Conservation (phyloP, 1,284 basidiomycete species). For the Malassezia equina region DNA sequence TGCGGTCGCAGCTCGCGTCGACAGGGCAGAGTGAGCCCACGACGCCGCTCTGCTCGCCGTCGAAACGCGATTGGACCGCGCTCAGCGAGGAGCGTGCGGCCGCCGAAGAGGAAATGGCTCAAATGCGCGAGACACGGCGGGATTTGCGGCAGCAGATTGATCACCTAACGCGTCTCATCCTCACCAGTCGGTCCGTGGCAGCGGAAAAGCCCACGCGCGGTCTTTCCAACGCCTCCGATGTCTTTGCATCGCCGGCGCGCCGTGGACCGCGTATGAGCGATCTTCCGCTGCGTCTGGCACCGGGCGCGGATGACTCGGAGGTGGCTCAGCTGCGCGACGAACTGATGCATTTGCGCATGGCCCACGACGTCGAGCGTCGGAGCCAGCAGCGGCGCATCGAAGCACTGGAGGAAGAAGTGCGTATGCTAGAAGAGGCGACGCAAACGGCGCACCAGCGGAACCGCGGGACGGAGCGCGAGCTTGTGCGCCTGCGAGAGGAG, state of each 20-base stretch:
- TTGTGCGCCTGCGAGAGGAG: slow-evolving; percentile 14
- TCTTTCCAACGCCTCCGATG: neutral
- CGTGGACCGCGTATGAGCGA: slow-evolving; percentile 37
- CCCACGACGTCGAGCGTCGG: slow-evolving; percentile 29
- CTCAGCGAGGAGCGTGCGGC: slow-evolving; percentile 24
- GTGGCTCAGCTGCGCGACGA: neutral
- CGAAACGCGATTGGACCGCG: slow-evolving; percentile 19
- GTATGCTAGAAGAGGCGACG: neutral
- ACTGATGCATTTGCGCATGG: slow-evolving; percentile 3
- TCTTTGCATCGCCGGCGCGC: slow-evolving; percentile 20
- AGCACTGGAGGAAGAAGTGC: slow-evolving; percentile 16
- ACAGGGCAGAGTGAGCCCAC: slow-evolving; percentile 10
- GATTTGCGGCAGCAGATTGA: slow-evolving; percentile 37
- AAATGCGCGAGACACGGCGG: slow-evolving; percentile 28
- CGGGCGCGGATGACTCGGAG: neutral
- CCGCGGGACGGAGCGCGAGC: slow-evolving; percentile 12
- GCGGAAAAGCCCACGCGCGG: slow-evolving; percentile 7
- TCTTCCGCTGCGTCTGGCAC: slow-evolving; percentile 10
- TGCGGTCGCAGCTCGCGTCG: slow-evolving; percentile 28
- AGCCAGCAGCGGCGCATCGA: slow-evolving; percentile 4
- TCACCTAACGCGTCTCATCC: slow-evolving; percentile 39
- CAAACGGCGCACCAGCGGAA: slow-evolving; percentile 10
- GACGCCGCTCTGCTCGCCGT: slow-evolving; percentile 12
- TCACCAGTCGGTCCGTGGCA: slow-evolving; percentile 34
- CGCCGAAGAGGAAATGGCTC: slow-evolving; percentile 26